phyloP scores from a whole-genome alignment of 2,329 filamentous ascomycete species.

The Aspergillus uvarum region DNA sequence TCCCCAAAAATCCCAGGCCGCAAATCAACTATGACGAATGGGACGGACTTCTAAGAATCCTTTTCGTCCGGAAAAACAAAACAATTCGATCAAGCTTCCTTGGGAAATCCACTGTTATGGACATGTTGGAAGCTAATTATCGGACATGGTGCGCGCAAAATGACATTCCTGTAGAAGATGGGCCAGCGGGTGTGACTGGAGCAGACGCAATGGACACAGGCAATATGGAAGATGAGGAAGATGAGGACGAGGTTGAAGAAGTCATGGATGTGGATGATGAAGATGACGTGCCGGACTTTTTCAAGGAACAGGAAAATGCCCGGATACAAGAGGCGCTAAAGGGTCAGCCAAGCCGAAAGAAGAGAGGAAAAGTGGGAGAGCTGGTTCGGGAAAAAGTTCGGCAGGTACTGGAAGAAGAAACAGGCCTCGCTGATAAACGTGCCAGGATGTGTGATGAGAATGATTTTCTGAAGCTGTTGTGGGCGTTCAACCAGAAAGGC shows the following conservation, averaged over 20 bases:
- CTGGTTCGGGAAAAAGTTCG: constrained; percentile 84
- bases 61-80: constrained; percentile 87
- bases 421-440: constrained; percentile 75
- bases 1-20: constrained; percentile 80
- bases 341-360: constrained; percentile 60
- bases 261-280: constrained; percentile 53
- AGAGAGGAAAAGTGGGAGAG: constrained; percentile 75
- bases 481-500: constrained; percentile 84
- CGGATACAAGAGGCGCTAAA: constrained; percentile 41
- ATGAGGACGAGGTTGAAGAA: constrained; percentile 50
- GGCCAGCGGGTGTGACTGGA: constrained; percentile 39
- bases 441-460: constrained; percentile 87
- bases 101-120: constrained; percentile 75
- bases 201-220: constrained; percentile 39
- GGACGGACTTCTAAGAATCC: constrained; percentile 81
- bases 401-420: constrained; percentile 78
- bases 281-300: constrained; percentile 79
- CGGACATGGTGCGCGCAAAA: constrained; percentile 86
- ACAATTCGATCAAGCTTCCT: constrained; percentile 80
- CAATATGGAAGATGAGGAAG: constrained; percentile 35
- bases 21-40: constrained; percentile 93
- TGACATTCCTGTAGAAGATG: constrained; percentile 74
- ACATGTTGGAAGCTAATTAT: constrained; percentile 85
- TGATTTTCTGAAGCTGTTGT: constrained; percentile 80
- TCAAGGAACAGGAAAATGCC: constrained; percentile 60